Percentiles rank a stretch among this genome's conserved stretches.
Evolutionary conservation across 164 flowering plant genomes (phyloP).

Genomic region (Taxillus chinensis): DNA sequence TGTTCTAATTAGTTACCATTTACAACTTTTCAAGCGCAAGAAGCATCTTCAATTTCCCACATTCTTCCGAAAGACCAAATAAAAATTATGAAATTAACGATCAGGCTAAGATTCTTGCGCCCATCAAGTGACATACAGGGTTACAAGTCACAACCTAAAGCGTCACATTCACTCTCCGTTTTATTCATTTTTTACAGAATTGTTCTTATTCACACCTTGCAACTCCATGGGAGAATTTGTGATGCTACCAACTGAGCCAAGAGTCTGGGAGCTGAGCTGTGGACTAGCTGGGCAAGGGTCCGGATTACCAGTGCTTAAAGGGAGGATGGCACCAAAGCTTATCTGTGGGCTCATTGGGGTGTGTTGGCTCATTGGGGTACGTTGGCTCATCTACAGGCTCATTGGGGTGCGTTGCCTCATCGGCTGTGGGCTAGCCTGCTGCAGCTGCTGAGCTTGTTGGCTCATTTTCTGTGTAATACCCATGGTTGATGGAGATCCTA

Average conservation of each 20-base stretch:
- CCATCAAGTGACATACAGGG: too few species aligned
- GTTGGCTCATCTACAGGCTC: constrained; percentile 14
- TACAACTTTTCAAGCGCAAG: too few species aligned
- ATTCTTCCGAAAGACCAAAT: too few species aligned
- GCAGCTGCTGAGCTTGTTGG: constrained; percentile 35
- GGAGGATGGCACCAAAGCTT: constrained; percentile 66
- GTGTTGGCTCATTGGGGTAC: constrained; percentile 22
- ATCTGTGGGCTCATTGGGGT: constrained; percentile 70
- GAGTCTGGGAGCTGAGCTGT: constrained; percentile 88
- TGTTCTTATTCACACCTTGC: constrained; percentile 71
- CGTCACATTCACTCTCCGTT: too few species aligned
- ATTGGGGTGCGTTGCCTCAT: constrained; percentile 23
- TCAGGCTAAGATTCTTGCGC: too few species aligned
- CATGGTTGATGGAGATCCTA: constrained; percentile 63
- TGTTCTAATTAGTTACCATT: too few species aligned
- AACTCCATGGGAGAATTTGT: constrained; percentile 77
- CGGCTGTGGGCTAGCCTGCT: constrained; percentile 47
- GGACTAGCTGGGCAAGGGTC: constrained; percentile 86
- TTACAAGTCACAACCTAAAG: too few species aligned
- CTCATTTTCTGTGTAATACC: constrained; percentile 38
- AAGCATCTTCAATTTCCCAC: too few species aligned
- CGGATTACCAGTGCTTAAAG: constrained; percentile 47
- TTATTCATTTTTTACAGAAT: constrained; percentile 32
- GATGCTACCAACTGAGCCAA: constrained; percentile 83
- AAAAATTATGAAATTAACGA: too few species aligned